phyloP scores from a whole-genome alignment of 257 asterid species.

The Coffea canephora region DNA sequence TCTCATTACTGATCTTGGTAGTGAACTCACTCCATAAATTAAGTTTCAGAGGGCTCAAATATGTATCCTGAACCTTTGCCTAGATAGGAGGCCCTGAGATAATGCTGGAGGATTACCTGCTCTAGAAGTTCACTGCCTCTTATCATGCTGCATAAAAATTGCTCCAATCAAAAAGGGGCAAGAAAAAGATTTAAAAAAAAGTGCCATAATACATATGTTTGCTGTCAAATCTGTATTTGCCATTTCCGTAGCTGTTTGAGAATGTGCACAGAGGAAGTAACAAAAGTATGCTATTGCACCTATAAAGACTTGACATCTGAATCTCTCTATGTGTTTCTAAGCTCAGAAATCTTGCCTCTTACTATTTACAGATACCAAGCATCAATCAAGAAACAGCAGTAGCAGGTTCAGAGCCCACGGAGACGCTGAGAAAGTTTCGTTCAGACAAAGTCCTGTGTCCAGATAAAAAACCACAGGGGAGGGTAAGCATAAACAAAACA shows the following conservation, averaged over 20 bases:
- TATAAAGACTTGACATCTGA: neutral
- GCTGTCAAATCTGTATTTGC: too few relatives aligned
- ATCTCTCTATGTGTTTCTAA: neutral
- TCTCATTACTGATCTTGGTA: too few relatives aligned
- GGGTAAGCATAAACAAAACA: neutral
- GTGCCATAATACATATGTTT: neutral
- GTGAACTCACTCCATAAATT: too few relatives aligned
- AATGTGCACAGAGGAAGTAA: too few relatives aligned
- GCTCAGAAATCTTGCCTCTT: neutral
- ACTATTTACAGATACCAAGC: conserved; percentile 5
- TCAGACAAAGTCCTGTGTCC: too few relatives aligned
- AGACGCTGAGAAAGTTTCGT: too few relatives aligned
- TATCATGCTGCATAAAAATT: too few relatives aligned
- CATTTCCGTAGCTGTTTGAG: neutral
- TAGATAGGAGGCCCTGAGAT: neutral
- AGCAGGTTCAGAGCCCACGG: conserved; percentile 5
- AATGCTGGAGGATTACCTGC: neutral
- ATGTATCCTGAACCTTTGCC: too few relatives aligned
- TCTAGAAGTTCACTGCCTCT: neutral
- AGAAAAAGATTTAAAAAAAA: neutral
- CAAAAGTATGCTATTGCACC: too few relatives aligned
- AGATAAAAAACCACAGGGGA: conserved; percentile 21
- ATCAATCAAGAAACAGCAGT: conserved; percentile 44
- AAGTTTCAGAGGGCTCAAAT: too few relatives aligned
- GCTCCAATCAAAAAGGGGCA: too few relatives aligned